Conservation (phyloP, 768 basidiomycete genomes). For the Mycena pura region DNA sequence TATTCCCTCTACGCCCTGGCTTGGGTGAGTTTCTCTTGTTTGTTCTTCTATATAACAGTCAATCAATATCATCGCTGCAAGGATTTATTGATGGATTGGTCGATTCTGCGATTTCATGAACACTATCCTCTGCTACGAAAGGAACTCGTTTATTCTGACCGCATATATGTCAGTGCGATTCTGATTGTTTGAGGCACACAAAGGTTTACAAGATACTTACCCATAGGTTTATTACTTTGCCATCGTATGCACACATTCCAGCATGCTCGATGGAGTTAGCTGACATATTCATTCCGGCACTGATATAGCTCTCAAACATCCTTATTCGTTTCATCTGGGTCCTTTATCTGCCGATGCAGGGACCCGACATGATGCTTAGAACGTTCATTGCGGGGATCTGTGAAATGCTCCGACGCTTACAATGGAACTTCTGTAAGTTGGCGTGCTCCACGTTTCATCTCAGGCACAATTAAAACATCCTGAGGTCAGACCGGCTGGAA, state of each 20-base stretch:
- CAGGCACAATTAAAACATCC: background rate
- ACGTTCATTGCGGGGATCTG: slow-evolving; percentile 72
- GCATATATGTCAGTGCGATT: slow-evolving; percentile 55
- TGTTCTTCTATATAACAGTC: background rate
- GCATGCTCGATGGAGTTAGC: background rate
- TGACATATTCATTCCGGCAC: background rate
- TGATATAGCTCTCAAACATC: slow-evolving; percentile 77
- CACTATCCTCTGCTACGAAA: slow-evolving; percentile 69
- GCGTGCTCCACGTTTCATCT: background rate
- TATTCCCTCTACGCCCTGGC: slow-evolving; percentile 4
- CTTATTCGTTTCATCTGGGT: slow-evolving; percentile 86
- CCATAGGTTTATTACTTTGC: slow-evolving; percentile 80
- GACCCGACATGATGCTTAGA: slow-evolving; percentile 57
- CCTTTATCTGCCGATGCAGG: slow-evolving; percentile 66
- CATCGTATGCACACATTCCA: slow-evolving; percentile 58
- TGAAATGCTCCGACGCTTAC: slow-evolving; percentile 82
- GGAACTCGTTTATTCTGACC: slow-evolving; percentile 75
- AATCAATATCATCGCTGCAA: slow-evolving; percentile 32
- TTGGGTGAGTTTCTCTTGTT: slow-evolving; percentile 9
- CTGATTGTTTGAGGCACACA: background rate
- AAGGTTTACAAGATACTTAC: background rate
- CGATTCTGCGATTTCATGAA: slow-evolving; percentile 64
- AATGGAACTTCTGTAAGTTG: slow-evolving; percentile 90
- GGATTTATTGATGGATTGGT: slow-evolving; percentile 95
- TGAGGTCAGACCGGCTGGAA: slow-evolving; percentile 72